Evolutionary conservation across 2,329 filamentous ascomycete genomes (phyloP).

Genomic region (Juglanconis juglandina): DNA sequence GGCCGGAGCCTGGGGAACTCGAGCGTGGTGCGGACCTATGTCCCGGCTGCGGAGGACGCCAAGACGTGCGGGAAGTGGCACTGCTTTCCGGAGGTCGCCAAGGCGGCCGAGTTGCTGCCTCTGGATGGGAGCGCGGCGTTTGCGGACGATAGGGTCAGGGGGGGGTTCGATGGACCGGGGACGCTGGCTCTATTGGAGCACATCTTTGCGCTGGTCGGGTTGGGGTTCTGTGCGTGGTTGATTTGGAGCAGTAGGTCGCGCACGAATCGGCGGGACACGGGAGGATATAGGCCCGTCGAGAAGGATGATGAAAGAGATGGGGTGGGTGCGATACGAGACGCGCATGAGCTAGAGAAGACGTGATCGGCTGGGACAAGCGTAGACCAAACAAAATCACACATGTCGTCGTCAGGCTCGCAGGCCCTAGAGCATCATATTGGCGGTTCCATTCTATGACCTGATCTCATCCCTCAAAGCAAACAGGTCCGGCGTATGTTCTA

Average conservation of each 20-base stretch:
- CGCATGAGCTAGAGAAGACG: too few species aligned
- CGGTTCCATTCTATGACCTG: too few species aligned
- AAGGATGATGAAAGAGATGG: constrained; percentile 1
- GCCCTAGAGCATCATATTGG: too few species aligned
- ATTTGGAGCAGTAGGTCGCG: background rate
- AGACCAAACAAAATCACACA: too few species aligned
- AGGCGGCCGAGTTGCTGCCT: background rate
- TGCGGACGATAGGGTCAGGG: background rate
- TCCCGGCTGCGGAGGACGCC: background rate
- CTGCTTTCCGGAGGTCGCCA: background rate
- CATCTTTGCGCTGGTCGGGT: constrained; percentile 4
- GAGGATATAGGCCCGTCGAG: constrained; percentile 1
- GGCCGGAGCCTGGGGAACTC: constrained; percentile 7
- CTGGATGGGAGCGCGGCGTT: background rate
- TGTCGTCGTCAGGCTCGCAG: too few species aligned
- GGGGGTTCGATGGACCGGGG: background rate
- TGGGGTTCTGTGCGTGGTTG: constrained; percentile 8
- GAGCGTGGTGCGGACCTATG: constrained; percentile 9
- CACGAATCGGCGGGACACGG: background rate
- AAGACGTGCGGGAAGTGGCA: constrained; percentile 4
- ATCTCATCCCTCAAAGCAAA: too few species aligned
- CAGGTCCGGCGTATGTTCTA: background rate
- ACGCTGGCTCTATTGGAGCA: constrained; percentile 6
- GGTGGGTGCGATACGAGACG: too few species aligned
- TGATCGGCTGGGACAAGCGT: too few species aligned